phyloP scores from a whole-genome alignment of 192 early-diverging fungal species.

The Backusella tarrabulga region DNA sequence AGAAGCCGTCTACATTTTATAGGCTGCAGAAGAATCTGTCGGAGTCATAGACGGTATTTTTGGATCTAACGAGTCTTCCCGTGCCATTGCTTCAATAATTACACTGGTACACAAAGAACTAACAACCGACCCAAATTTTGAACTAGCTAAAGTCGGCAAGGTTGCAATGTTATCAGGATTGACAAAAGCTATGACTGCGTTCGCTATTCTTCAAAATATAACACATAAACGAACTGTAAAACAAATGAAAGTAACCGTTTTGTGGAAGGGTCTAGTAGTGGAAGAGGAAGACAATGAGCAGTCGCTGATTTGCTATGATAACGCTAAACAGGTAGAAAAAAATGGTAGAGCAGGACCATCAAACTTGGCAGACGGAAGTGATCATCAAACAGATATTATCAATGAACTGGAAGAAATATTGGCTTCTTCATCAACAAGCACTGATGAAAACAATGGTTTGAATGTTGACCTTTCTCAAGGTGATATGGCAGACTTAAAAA shows the following conservation, averaged over 20 bases:
- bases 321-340: neutral
- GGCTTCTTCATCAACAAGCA: neutral
- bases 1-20: neutral
- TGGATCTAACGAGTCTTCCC: conserved; percentile 93
- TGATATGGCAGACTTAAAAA: neutral
- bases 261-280: conserved; percentile 65
- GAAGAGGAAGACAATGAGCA: conserved; percentile 43
- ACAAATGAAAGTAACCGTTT: conserved; percentile 38
- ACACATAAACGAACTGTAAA: conserved; percentile 61
- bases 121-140: conserved; percentile 63
- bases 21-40: conserved; percentile 86
- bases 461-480: neutral
- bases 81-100: conserved; percentile 78
- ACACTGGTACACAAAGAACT: conserved; percentile 74
- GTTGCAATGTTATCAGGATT: conserved; percentile 69
- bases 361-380: conserved; percentile 14
- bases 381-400: conserved; percentile 27
- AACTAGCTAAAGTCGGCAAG: conserved; percentile 57
- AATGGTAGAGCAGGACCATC: neutral
- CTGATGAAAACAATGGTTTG: neutral
- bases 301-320: conserved; percentile 14
- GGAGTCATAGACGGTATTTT: conserved; percentile 90
- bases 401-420: conserved; percentile 35
- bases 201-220: conserved; percentile 77
- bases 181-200: conserved; percentile 82